phyloP scores from a whole-genome alignment of 1,284 basidiomycete genomes.

The Melampsora americana region DNA sequence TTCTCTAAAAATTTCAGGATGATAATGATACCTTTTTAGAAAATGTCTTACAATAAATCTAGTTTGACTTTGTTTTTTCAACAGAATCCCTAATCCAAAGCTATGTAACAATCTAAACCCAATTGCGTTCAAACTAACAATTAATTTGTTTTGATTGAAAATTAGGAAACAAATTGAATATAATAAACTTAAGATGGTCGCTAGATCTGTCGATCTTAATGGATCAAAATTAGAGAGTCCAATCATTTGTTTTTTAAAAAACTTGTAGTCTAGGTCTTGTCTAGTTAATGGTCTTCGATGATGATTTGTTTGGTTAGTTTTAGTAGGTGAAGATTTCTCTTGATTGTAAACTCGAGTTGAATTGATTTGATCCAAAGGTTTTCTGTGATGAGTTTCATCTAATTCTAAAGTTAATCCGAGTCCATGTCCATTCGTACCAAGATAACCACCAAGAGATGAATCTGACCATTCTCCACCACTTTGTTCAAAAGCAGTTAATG shows the following conservation, averaged over 20 bases:
- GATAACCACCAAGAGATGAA: background rate
- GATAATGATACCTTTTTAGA: slow-evolving; percentile 73
- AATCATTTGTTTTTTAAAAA: slow-evolving; percentile 83
- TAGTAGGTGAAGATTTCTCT: background rate
- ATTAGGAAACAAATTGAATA: slow-evolving; percentile 61
- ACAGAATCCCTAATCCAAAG: slow-evolving; percentile 76
- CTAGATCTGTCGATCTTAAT: slow-evolving; percentile 69
- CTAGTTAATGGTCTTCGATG: slow-evolving; percentile 60
- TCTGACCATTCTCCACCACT: no score
- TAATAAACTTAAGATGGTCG: slow-evolving; percentile 62
- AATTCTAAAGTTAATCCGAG: slow-evolving; percentile 10
- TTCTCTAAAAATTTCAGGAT: slow-evolving; percentile 55
- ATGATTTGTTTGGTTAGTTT: slow-evolving; percentile 7
- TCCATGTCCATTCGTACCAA: slow-evolving; percentile 47
- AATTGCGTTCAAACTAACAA: slow-evolving; percentile 79
- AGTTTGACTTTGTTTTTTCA: slow-evolving; percentile 76
- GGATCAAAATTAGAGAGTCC: slow-evolving; percentile 78
- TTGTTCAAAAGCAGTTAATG: background rate
- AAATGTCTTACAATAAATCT: slow-evolving; percentile 92
- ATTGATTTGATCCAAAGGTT: slow-evolving; percentile 18
- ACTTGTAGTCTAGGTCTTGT: slow-evolving; percentile 84
- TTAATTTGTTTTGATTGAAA: slow-evolving; percentile 57
- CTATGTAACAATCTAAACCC: slow-evolving; percentile 84
- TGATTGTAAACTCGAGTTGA: slow-evolving; percentile 45
- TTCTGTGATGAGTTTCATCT: slow-evolving; percentile 16